Evolutionary conservation across 768 basidiomycete genomes (phyloP), one percentile per base, ranked within the genome.

Genomic region (Amanita fuliginea): DNA sequence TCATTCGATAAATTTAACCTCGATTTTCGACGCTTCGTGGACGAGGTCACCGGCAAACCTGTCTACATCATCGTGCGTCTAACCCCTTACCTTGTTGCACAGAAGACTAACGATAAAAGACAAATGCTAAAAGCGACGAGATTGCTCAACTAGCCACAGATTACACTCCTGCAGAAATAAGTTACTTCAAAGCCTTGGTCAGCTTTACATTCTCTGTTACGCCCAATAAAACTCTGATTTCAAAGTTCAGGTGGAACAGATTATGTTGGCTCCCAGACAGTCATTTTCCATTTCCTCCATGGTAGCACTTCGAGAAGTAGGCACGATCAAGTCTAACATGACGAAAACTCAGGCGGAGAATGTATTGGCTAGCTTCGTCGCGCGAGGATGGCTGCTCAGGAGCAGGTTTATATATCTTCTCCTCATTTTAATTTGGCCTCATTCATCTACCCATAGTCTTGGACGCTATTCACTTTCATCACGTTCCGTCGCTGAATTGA

Each of bases 91-190:
- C 34, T 16, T 40, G 22, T 32, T n/a, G 42, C 14, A 28, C 28
- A n/a, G 24, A 6, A n/a, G 30, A 26, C 26, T 43, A n/a, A 28
- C 8, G 7, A n/a, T 33, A 42, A 3, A 48, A 93, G 90, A 80
- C 89, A 40, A 95, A 94, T 59, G 68, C 74, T 7, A 86, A 81
- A 53, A 81, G 80, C 14, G 91, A 94, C 57, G 81, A 82, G 47
- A 73, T 92, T 30, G 84, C 91, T 0, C 89, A 90, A 60, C 65
- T 87, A 60, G 91, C 90, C 3, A 90, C 88, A 0, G 86, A 88
- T 35, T 95, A 92, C 58, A 76, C 75, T 1, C 69, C 87, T 0
- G 66, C 69, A 28, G 91, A 95, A 63, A 91, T 93, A 46, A 71
- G 80, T 0, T 93, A 80, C 66, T 93, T 92, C 73, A 90, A 83